Conservation (phyloP, 306 rosid species). For the Begonia loranthoides region DNA sequence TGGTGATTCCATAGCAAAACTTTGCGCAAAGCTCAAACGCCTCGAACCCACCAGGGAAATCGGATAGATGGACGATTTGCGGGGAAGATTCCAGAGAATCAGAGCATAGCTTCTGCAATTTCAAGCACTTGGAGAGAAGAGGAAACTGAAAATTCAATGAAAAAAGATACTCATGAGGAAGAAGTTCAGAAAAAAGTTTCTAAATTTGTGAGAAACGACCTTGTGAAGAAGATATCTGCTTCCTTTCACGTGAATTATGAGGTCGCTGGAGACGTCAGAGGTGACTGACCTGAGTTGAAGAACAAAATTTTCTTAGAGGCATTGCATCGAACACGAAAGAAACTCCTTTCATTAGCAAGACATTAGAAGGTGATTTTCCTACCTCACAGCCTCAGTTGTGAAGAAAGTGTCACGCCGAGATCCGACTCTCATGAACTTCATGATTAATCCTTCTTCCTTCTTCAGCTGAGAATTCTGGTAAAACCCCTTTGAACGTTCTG, state of each 20-base stretch:
- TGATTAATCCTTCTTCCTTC: conserved; percentile 24
- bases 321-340: no score
- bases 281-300: conserved; percentile 64
- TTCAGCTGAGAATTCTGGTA: conserved; percentile 16
- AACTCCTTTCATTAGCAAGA: no score
- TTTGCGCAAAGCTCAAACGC: conserved; percentile 90
- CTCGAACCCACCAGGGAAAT: conserved; percentile 81
- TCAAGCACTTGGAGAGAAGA: conserved; percentile 70
- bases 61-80: conserved; percentile 69
- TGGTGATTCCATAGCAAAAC: conserved; percentile 85
- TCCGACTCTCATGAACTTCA: conserved; percentile 99
- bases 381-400: conserved; percentile 72
- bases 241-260: conserved; percentile 79
- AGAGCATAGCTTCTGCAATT: conserved; percentile 68
- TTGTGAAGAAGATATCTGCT: conserved; percentile 91
- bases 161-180: conserved; percentile 2
- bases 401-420: conserved; percentile 93
- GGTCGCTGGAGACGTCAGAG: conserved; percentile 93
- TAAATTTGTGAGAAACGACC: conserved; percentile 24
- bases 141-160: conserved; percentile 55
- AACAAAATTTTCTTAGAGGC: not conserved
- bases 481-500: no score
- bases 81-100: conserved; percentile 55
- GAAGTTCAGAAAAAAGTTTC: conserved; percentile 1
- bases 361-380: conserved; percentile 3